phyloP scores from a whole-genome alignment of 2,329 filamentous ascomycete species.

The Thelonectria discophora region DNA sequence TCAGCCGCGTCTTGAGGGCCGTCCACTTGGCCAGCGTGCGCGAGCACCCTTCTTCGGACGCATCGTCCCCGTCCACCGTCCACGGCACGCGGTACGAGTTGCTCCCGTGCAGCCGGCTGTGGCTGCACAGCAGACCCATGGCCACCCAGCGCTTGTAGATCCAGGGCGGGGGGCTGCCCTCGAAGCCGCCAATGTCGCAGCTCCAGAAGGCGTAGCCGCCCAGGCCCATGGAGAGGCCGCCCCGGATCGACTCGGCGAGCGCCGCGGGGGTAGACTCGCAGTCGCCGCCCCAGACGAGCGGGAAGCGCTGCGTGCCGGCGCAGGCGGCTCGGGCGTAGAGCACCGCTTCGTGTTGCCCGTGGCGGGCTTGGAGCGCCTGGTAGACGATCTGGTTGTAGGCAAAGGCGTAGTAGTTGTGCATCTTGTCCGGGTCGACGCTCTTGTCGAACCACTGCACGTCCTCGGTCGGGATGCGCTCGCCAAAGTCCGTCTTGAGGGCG shows the following conservation, averaged over 20 bases:
- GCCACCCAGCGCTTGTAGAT: slow-evolving; percentile 83
- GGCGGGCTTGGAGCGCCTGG: slow-evolving; percentile 67
- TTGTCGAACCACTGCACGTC: slow-evolving; percentile 72
- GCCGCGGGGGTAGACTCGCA: slow-evolving; percentile 78
- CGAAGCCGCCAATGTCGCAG: slow-evolving; percentile 76
- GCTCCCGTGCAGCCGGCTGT: slow-evolving; percentile 75
- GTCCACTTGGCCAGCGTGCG: slow-evolving; percentile 58
- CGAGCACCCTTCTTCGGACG: slow-evolving; percentile 62
- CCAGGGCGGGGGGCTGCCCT: slow-evolving; percentile 71
- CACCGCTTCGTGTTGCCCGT: slow-evolving; percentile 64
- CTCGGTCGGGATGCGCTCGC: slow-evolving; percentile 73
- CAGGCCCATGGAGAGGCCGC: slow-evolving; percentile 70
- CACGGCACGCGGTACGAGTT: slow-evolving; percentile 79
- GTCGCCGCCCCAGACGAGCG: slow-evolving; percentile 77
- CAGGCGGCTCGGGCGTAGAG: slow-evolving; percentile 73
- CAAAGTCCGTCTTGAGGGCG: slow-evolving; percentile 79
- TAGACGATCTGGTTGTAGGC: slow-evolving; percentile 77
- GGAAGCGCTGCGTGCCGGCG: slow-evolving; percentile 74
- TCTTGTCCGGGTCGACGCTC: slow-evolving; percentile 66
- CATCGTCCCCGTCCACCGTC: slow-evolving; percentile 73
- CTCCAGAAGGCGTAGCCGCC: slow-evolving; percentile 75
- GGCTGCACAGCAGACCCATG: slow-evolving; percentile 76
- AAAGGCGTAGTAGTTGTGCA: slow-evolving; percentile 83
- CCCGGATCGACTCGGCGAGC: slow-evolving; percentile 75
- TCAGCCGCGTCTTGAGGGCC: slow-evolving; percentile 59